phyloP scores from a whole-genome alignment of 495 filamentous ascomycete species.

The Aspergillus bridgeri region DNA sequence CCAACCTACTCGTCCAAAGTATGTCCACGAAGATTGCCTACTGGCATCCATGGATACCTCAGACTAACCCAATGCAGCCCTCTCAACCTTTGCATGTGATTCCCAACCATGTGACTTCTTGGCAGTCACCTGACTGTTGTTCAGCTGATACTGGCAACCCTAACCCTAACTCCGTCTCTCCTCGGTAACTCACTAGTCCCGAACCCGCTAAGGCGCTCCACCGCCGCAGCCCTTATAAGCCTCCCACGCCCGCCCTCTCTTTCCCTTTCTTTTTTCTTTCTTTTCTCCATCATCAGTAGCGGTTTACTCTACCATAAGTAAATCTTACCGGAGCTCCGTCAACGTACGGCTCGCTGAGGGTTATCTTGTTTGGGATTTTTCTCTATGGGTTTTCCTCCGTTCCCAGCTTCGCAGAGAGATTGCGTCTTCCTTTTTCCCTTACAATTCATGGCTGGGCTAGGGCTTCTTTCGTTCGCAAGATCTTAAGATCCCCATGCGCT shows the following conservation, averaged over 20 bases:
- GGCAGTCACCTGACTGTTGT: constrained; percentile 2
- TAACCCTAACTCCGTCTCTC: constrained; percentile 4
- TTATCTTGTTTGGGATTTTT: constrained; percentile 37
- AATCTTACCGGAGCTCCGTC: constrained; percentile 41
- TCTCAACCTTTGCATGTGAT: constrained; percentile 19
- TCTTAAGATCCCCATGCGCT: constrained; percentile 46
- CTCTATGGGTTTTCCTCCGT: constrained; percentile 48
- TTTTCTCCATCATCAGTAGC: constrained; percentile 50
- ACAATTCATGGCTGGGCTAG: constrained; percentile 47
- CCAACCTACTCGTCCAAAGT: too few relatives aligned
- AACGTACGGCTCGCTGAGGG: constrained; percentile 47
- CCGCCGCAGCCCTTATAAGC: constrained; percentile 20
- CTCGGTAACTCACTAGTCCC: constrained; percentile 17
- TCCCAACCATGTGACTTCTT: constrained; percentile 12
- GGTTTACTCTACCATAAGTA: constrained; percentile 38
- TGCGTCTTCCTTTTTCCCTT: constrained; percentile 45
- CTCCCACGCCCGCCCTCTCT: constrained; percentile 5
- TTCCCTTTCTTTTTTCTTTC: constrained; percentile 31
- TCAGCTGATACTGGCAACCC: too few relatives aligned
- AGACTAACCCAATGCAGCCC: not conserved
- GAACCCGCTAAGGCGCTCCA: constrained; percentile 27
- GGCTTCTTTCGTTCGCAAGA: constrained; percentile 36
- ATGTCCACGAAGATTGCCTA: too few relatives aligned
- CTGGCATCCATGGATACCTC: too few relatives aligned
- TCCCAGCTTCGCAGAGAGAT: constrained; percentile 45